A percentile compares a stretch with the other conserved stretches of the same genome.
These are phyloP conservation scores for Cytidiella melzeri DNA, from an alignment of 768 basidiomycete species.

Conservation along the genomic window DNA sequence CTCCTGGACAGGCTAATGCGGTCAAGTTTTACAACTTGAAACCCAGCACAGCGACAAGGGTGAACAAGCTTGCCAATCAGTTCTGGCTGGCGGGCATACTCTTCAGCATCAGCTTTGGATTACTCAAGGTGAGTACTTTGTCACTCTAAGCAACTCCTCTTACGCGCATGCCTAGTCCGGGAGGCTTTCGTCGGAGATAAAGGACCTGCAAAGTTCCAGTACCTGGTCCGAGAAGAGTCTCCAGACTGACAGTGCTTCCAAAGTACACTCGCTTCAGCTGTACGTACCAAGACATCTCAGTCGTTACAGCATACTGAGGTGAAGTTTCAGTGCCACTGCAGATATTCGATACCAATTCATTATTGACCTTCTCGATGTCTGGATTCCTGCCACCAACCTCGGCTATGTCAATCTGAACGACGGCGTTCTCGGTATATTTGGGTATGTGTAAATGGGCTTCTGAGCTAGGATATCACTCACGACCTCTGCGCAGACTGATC, in stretches of 20 bases:
- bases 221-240: slow-evolving; percentile 62
- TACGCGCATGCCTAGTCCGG: slow-evolving; percentile 37
- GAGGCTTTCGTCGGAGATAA: slow-evolving; percentile 55
- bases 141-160: not conserved
- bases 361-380: slow-evolving; percentile 81
- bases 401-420: slow-evolving; percentile 77
- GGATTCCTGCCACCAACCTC: slow-evolving; percentile 82
- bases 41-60: slow-evolving; percentile 53
- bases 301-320: not conserved
- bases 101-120: slow-evolving; percentile 66
- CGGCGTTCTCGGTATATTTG: slow-evolving; percentile 77
- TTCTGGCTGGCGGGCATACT: slow-evolving; percentile 88
- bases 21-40: slow-evolving; percentile 58
- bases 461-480: slow-evolving; percentile 4
- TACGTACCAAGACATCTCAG: slow-evolving; percentile 26
- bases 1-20: slow-evolving; percentile 46
- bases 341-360: slow-evolving; percentile 73
- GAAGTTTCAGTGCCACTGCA: slow-evolving; percentile 38
- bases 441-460: slow-evolving; percentile 43
- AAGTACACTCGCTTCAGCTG: slow-evolving; percentile 50
- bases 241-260: slow-evolving; percentile 58
- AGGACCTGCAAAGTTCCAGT: slow-evolving; percentile 39
- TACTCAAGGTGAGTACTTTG: slow-evolving; percentile 51
- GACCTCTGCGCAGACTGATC: slow-evolving; percentile 43
- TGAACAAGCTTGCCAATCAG: slow-evolving; percentile 64